Evolutionary conservation across 2,329 filamentous ascomycete species (phyloP).

Genomic region (Calonectria hawksworthii): DNA sequence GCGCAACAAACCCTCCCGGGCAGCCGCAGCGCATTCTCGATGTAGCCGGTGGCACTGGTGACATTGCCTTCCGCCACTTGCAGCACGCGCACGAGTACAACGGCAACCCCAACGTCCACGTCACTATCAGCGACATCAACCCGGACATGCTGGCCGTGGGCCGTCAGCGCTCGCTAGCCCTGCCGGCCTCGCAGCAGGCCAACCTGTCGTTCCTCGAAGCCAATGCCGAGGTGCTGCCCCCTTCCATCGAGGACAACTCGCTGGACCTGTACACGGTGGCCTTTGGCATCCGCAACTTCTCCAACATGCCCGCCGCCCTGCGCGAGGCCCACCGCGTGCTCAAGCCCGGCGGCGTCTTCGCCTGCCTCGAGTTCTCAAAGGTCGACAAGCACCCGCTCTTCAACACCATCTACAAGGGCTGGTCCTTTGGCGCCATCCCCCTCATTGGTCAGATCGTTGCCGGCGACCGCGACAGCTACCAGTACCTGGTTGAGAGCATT

Average conservation of each 20-base stretch:
- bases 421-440: constrained; percentile 95
- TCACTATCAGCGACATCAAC: constrained; percentile 97
- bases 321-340: constrained; percentile 88
- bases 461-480: constrained; percentile 94
- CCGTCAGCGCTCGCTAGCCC: constrained; percentile 77
- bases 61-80: constrained; percentile 97
- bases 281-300: constrained; percentile 98
- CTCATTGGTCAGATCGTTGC: constrained; percentile 96
- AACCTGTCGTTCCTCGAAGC: constrained; percentile 85
- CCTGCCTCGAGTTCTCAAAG: constrained; percentile 95
- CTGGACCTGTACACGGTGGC: constrained; percentile 97
- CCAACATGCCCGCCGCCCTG: constrained; percentile 87
- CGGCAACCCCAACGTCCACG: constrained; percentile 80
- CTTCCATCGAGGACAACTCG: constrained; percentile 74
- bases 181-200: constrained; percentile 68
- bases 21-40: constrained; percentile 84
- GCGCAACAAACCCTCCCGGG: constrained; percentile 63
- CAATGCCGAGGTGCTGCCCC: constrained; percentile 84
- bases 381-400: constrained; percentile 81
- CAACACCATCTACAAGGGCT: constrained; percentile 91
- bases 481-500: constrained; percentile 99
- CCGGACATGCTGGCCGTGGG: constrained; percentile 93
- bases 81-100: constrained; percentile 88
- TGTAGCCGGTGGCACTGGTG: constrained; percentile 95
- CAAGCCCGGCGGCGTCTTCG: constrained; percentile 95